Base-by-base conservation (phyloP, 1,139 yeast species). In the Debaryomycetaceae sp. region DNA sequence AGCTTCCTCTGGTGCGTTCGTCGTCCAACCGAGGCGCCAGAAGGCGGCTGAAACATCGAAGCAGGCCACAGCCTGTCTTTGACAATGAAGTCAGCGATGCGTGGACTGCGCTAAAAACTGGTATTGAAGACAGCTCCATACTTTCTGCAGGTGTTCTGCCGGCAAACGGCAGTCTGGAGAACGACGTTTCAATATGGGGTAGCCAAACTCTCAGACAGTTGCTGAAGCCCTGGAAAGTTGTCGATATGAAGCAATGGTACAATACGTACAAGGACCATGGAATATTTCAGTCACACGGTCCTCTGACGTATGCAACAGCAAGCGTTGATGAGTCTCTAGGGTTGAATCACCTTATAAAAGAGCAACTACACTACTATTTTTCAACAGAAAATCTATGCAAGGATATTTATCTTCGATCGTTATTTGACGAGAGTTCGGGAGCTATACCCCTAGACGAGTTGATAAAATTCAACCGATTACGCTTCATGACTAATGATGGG, bases 361-460 rank as follows among this genome's bases (percentile, higher is more conserved):
- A 47, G 13, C 66, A 62, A 45, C 42, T 63, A 23, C 47, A 45
- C 11, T 60, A 61, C 45, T 63, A 63, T 46, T 62, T 64, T 40
- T 63, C 67, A 6, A 49, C 58, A 1, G 57, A 55, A 41, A 64
- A 64, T 44, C 53, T 64, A 40, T 49, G 58, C 45, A 60, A 58
- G 40, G 68, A 64, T 44, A 46, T 45, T 24, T 58, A 58, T 45
- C 55, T 64, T 20, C 43, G 65, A 31, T 50, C 56, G 0, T 47
- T 59, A 41, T 56, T 64, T 42, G 47, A 55, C 45, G 45, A 39
- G 11, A 36, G 36, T 1, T 49, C 55, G 38, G 68, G 68, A 2
- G 50, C 51, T 0, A 53, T 64, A 6, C 39, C 44, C 9, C 39
- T 63, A 34, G 31, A 39, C 9, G 51, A 49, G 34, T 48, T 63